Evolutionary conservation across 2,329 filamentous ascomycete genomes (phyloP).

Genomic region (Aschersonia sp.): DNA sequence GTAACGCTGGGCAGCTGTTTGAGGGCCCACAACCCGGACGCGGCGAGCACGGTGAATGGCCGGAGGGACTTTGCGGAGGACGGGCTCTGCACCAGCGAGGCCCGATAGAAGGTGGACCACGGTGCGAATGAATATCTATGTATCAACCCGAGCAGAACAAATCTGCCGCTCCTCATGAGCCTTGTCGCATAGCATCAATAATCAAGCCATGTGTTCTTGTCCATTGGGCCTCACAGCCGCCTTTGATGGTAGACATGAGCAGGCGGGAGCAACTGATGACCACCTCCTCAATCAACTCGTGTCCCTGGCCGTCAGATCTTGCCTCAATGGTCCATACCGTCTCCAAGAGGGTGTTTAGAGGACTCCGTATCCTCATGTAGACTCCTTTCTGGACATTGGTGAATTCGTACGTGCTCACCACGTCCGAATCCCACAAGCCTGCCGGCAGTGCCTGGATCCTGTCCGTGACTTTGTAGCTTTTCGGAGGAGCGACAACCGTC

Average conservation of each 20-base stretch:
- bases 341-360: slow-evolving; percentile 37
- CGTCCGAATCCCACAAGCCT: slow-evolving; percentile 38
- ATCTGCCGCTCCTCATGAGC: too few relatives aligned
- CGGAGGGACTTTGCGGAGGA: too few relatives aligned
- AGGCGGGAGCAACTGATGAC: slow-evolving; percentile 35
- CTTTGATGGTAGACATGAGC: slow-evolving; percentile 32
- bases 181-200: slow-evolving; percentile 15
- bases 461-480: slow-evolving; percentile 33
- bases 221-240: slow-evolving; percentile 36
- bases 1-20: background rate
- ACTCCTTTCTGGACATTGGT: slow-evolving; percentile 32
- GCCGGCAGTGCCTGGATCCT: slow-evolving; percentile 36
- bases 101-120: too few relatives aligned
- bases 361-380: slow-evolving; percentile 36
- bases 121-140: too few relatives aligned
- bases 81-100: too few relatives aligned
- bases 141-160: too few relatives aligned
- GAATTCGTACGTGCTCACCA: slow-evolving; percentile 40
- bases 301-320: slow-evolving; percentile 11
- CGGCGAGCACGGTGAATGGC: too few relatives aligned
- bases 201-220: slow-evolving; percentile 34
- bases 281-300: slow-evolving; percentile 34
- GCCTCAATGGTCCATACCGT: slow-evolving; percentile 31
- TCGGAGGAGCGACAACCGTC: slow-evolving; percentile 13
- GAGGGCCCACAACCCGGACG: too few relatives aligned